Evolutionary conservation across 2,329 filamentous ascomycete species (phyloP), one percentile per base, ranked within the genome.

Genomic region (Chrysoporthe austroafricana): DNA sequence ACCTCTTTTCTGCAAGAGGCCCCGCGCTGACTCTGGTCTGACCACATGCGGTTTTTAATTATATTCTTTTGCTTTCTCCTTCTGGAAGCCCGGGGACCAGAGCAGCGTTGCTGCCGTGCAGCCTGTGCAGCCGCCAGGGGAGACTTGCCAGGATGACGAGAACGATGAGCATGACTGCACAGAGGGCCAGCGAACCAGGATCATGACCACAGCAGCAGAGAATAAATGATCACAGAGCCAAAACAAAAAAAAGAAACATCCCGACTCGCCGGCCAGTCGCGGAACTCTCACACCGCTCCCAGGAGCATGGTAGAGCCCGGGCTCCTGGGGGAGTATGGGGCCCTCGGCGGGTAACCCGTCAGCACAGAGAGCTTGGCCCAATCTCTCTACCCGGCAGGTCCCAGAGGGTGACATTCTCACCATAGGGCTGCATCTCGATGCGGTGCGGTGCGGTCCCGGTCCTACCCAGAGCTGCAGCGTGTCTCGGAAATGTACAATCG

Each of bases 341-440:
- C 36, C 36, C 9, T 9, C 36, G 9, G 36, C 36, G 36, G 36
- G 36, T 7, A 9, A 39, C 36, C 36, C 36, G 36, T 39, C 36
- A 39, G 36, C 36, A 26, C 26, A 26, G 26, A 26, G 26, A 26
- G 26, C 9, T 6, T 39, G 36, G 36, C 36, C 36, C 36, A 39
- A 39, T 39, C 26, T 54, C 50, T 34, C 48, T 54, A 13, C 50
- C 21, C 32, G 50, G 50, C 21, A 54, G 21, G 50, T 54, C 21
- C 32, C 50, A 54, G 50, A 34, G 32, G 14, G 32, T 36, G 56
- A 58, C 34, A 42, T 21, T 50, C 34, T 14, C 11, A 16, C n/a
- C 34, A n/a, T 58, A 58, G 56, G 56, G 56, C 56, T 58, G 56
- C 56, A 58, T 58, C 36, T 58, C 36, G 56, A 39, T 54, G 50